Evolutionary conservation across 345 rosid species (phyloP).

Genomic region (Raphanus sativus): DNA sequence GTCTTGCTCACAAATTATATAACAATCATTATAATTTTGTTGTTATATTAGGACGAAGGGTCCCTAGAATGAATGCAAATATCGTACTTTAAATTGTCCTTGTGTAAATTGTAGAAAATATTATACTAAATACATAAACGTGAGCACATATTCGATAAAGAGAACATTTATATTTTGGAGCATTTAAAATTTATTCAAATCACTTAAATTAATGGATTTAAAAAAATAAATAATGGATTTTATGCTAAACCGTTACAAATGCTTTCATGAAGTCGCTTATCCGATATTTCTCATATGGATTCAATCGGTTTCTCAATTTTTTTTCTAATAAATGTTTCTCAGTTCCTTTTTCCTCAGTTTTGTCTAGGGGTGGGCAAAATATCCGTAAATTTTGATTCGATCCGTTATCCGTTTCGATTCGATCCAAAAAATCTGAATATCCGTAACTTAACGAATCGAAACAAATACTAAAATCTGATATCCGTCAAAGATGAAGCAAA

Average conservation of each 20-base stretch:
- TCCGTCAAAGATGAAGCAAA: too few species aligned
- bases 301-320: background rate
- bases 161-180: background rate
- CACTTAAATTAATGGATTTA: background rate
- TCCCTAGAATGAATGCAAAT: conserved; percentile 4
- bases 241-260: too few species aligned
- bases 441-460: too few species aligned
- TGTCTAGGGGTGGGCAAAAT: too few species aligned
- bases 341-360: too few species aligned
- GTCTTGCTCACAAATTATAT: background rate
- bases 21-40: background rate
- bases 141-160: background rate
- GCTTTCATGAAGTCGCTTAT: too few species aligned
- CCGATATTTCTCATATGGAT: background rate
- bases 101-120: background rate
- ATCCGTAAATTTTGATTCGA: too few species aligned
- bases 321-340: too few species aligned
- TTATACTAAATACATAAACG: background rate
- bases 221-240: too few species aligned
- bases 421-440: too few species aligned
- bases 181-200: background rate
- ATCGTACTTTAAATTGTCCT: background rate
- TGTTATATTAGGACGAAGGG: background rate
- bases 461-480: too few species aligned
- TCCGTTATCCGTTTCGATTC: too few species aligned